Evolutionary conservation across 2,329 filamentous ascomycete species (phyloP).

Genomic region (Penicillium carneum): DNA sequence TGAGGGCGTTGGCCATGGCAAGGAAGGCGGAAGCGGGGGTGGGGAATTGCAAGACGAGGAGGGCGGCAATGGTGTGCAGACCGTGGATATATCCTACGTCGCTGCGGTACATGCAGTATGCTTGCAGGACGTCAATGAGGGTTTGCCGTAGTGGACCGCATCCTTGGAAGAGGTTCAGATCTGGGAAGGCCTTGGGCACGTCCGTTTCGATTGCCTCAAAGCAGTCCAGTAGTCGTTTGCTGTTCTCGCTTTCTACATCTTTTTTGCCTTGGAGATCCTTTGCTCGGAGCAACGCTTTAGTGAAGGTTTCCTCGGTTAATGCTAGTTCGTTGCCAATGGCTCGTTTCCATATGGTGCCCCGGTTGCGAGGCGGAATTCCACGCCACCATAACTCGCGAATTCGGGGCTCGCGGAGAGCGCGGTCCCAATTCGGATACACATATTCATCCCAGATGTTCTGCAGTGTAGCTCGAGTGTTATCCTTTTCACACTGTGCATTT

Average conservation of each 20-base stretch:
- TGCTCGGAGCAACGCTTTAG: constrained; percentile 64
- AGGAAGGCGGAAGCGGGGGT: constrained; percentile 63
- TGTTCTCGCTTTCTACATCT: constrained; percentile 53
- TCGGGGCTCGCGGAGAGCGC: constrained; percentile 60
- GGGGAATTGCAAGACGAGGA: constrained; percentile 65
- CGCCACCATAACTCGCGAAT: constrained; percentile 71
- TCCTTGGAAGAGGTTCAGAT: constrained; percentile 64
- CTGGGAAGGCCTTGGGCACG: constrained; percentile 63
- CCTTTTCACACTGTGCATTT: constrained; percentile 57
- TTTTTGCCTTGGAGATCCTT: constrained; percentile 57
- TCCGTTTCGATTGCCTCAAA: constrained; percentile 63
- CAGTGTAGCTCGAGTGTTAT: constrained; percentile 60
- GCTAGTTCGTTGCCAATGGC: constrained; percentile 69
- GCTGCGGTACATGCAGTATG: constrained; percentile 69
- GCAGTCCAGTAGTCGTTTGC: constrained; percentile 58
- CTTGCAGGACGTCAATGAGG: constrained; percentile 66
- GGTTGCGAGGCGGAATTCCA: constrained; percentile 63
- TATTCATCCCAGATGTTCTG: constrained; percentile 69
- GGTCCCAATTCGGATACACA: constrained; percentile 66
- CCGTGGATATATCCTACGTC: constrained; percentile 68
- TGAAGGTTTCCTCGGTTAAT: constrained; percentile 63
- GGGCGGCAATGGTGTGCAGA: constrained; percentile 65
- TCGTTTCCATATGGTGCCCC: constrained; percentile 66
- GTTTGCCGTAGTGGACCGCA: constrained; percentile 63
- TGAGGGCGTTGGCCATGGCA: constrained; percentile 66